Percentiles rank a stretch among this genome's conserved stretches.
These are phyloP conservation scores for Caryopteris hybrid DNA, from an alignment of 305 asterid genomes.

Conservation along the genomic window DNA sequence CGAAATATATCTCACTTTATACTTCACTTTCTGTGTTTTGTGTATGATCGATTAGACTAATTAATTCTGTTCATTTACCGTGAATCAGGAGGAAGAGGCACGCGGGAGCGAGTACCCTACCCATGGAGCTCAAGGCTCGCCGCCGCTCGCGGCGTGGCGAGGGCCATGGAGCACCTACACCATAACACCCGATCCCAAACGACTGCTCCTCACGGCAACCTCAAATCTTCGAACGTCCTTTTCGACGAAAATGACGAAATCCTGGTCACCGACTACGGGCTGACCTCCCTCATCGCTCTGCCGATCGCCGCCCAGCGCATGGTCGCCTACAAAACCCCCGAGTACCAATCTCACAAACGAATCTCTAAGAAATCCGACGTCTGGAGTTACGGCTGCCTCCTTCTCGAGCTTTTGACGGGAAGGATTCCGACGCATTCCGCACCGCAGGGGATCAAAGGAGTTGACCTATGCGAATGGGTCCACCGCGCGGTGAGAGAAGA, in stretches of 20 bases:
- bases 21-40: too few species aligned
- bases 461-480: conserved; percentile 73
- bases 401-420: conserved; percentile 72
- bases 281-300: conserved; percentile 42
- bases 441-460: conserved; percentile 41
- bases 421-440: conserved; percentile 44
- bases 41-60: too few species aligned
- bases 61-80: too few species aligned
- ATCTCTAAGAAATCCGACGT: conserved; percentile 62
- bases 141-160: conserved; percentile 52
- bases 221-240: conserved; percentile 63
- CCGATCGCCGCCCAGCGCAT: conserved; percentile 58
- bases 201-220: conserved; percentile 67
- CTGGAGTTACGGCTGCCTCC: conserved; percentile 74
- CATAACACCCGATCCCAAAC: conserved; percentile 26
- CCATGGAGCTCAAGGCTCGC: conserved; percentile 61
- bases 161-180: conserved; percentile 65
- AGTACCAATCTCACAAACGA: conserved; percentile 38
- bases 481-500: conserved; percentile 83
- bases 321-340: conserved; percentile 65
- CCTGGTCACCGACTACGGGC: conserved; percentile 62
- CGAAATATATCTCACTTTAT: too few species aligned
- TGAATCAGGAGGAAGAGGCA: conserved; percentile 43
- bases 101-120: conserved; percentile 42
- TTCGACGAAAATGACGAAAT: conserved; percentile 41